Evolutionary conservation across 2,329 filamentous ascomycete genomes (phyloP).

Genomic region (Karstenula rhodostoma): DNA sequence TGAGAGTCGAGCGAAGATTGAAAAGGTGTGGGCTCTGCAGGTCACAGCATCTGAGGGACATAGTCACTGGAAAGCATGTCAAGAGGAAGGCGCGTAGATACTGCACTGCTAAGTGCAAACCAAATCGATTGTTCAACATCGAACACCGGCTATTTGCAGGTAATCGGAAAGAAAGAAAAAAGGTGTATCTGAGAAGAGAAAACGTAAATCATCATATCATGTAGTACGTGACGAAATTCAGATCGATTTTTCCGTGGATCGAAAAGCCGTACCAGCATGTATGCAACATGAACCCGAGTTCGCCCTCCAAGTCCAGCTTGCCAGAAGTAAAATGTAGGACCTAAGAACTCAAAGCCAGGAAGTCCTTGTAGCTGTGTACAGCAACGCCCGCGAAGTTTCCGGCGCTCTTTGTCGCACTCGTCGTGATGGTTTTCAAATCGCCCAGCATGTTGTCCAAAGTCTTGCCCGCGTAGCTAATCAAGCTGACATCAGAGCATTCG

Average conservation of each 20-base stretch:
- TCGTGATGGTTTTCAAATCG: slow-evolving; percentile 13
- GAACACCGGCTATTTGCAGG: neutral
- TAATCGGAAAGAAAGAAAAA: no score
- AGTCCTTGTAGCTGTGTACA: slow-evolving; percentile 18
- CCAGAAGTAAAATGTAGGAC: neutral
- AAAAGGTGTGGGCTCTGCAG: slow-evolving; percentile 40
- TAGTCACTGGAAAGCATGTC: neutral
- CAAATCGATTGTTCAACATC: neutral
- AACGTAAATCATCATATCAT: neutral
- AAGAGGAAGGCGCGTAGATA: neutral
- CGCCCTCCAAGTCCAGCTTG: neutral
- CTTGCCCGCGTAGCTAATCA: slow-evolving; percentile 22
- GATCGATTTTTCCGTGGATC: neutral
- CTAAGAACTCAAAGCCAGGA: slow-evolving; percentile 2
- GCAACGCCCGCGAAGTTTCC: slow-evolving; percentile 18
- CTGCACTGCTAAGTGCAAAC: no score
- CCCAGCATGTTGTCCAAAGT: slow-evolving; percentile 9
- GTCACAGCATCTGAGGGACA: neutral
- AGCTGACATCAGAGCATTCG: slow-evolving; percentile 6
- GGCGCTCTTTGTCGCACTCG: slow-evolving; percentile 5
- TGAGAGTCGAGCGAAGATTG: slow-evolving; percentile 51
- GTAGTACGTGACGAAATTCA: neutral
- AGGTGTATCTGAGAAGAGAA: neutral
- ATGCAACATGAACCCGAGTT: neutral
- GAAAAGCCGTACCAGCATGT: neutral